Evolutionary conservation across 148 eudicot genomes (phyloP), one percentile per base, ranked within the genome.

Genomic region (Silene latifolia): DNA sequence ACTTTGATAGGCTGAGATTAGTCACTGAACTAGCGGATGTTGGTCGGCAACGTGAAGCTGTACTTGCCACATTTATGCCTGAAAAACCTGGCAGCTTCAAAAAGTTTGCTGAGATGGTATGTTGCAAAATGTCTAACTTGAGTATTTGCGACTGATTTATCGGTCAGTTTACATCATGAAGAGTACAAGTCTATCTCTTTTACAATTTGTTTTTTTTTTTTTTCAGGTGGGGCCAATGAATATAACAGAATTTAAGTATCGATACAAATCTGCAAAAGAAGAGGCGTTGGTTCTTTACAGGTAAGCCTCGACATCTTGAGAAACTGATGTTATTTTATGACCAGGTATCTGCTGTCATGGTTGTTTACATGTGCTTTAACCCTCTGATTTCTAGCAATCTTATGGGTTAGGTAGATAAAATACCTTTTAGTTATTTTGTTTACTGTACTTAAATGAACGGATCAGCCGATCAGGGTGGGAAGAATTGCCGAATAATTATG

Each of bases 1-100:
- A 96, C 69, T 96, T 96, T 79, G 99, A 96, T 82, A 86, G 97
- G 71, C 87, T 96, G 80, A 89, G 98, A 76, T 79, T 96, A 81
- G 95, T 96, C 29, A 92, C 98, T 69, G 97, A 96, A 82, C 98
- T 96, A 76, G 99, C 99, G n/a, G 87, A 96, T 74, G 93, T 96
- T 65, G 99, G 98, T 85, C 87, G 99, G 72, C 94, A 93, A 71
- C 88, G 86, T 57, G 99, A 92, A 85, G 99, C 99, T 64, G 93
- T 96, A 25, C 98, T 96, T 84, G 97, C 98, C 67, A 96, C 99
- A 69, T 86, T 81, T 80, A 72, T 96, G 86, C 88, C 89, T n/a
- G 99, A 96, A 82, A 88, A 83, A 78, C 91, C 86, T 66, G 99
- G 99, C 72, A 84, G 89, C 86, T 89, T 96, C 83, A 92, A 89